These are phyloP conservation scores for Boletellus ananas DNA, from an alignment of 768 basidiomycete genomes.

Conservation along the genomic window DNA sequence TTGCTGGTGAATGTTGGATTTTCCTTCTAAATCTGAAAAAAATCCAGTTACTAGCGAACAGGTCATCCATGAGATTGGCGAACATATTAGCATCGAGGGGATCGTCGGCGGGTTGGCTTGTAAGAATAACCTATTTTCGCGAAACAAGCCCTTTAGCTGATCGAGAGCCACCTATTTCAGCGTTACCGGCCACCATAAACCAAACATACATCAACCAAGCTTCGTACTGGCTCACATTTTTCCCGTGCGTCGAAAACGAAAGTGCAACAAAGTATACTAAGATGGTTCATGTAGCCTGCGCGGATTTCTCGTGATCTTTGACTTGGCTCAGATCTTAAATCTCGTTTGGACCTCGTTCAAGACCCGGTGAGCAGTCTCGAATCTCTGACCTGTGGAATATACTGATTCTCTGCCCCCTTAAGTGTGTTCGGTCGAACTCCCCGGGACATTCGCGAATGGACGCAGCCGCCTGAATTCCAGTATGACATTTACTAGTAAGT, in stretches of 20 bases:
- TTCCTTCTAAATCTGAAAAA: not conserved
- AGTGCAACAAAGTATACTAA: constrained; percentile 4
- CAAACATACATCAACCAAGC: constrained; percentile 87
- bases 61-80: constrained; percentile 46
- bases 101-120: constrained; percentile 46
- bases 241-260: constrained; percentile 60
- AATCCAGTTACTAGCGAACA: constrained; percentile 32
- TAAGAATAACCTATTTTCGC: constrained; percentile 17
- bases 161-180: constrained; percentile 44
- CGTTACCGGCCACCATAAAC: constrained; percentile 70
- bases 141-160: not conserved
- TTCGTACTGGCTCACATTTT: constrained; percentile 91
- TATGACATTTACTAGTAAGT: constrained; percentile 82
- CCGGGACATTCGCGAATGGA: constrained; percentile 86
- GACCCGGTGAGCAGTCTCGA: constrained; percentile 52
- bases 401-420: constrained; percentile 1
- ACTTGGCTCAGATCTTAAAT: constrained; percentile 93
- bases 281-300: constrained; percentile 54
- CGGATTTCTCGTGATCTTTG: constrained; percentile 92
- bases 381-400: not conserved
- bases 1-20: constrained; percentile 5
- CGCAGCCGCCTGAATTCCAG: constrained; percentile 85
- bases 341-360: constrained; percentile 81
- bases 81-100: constrained; percentile 41
- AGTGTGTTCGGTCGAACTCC: constrained; percentile 86